phyloP scores from a whole-genome alignment of 2,329 filamentous ascomycete species.

The Botrytis elliptica region DNA sequence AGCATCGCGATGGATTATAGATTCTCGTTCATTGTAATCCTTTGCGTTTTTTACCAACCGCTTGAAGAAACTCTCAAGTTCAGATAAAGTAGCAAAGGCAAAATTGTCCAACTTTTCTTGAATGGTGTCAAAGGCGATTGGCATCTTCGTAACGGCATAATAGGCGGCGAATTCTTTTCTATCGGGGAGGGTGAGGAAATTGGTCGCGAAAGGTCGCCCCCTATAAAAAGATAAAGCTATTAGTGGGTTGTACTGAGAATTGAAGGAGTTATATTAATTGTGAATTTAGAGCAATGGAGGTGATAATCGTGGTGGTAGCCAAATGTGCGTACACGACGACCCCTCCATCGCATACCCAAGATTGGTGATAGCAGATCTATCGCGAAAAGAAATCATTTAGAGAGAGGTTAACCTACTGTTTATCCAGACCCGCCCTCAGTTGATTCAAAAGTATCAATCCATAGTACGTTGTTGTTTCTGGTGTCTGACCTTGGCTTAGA shows the following conservation, averaged over 20 bases:
- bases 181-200: constrained; percentile 71
- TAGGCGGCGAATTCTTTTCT: constrained; percentile 67
- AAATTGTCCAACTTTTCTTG: constrained; percentile 70
- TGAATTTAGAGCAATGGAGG: not conserved
- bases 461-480: constrained; percentile 66
- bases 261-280: not conserved
- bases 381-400: not conserved
- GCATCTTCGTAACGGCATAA: constrained; percentile 73
- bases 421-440: constrained; percentile 74
- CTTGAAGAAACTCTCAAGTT: constrained; percentile 82
- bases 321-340: not conserved
- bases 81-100: constrained; percentile 68
- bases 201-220: constrained; percentile 70
- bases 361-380: constrained; percentile 5
- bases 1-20: constrained; percentile 75
- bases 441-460: constrained; percentile 73
- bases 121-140: constrained; percentile 74
- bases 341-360: not conserved
- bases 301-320: not conserved
- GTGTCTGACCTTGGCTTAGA: constrained; percentile 51
- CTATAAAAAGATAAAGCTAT: constrained; percentile 42
- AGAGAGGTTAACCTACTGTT: constrained; percentile 59
- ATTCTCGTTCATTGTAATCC: constrained; percentile 73
- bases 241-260: constrained; percentile 8
- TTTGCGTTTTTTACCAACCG: constrained; percentile 87